Evolutionary conservation across 2,329 filamentous ascomycete species (phyloP).

Genomic region (Colletotrichum nymphaeae): DNA sequence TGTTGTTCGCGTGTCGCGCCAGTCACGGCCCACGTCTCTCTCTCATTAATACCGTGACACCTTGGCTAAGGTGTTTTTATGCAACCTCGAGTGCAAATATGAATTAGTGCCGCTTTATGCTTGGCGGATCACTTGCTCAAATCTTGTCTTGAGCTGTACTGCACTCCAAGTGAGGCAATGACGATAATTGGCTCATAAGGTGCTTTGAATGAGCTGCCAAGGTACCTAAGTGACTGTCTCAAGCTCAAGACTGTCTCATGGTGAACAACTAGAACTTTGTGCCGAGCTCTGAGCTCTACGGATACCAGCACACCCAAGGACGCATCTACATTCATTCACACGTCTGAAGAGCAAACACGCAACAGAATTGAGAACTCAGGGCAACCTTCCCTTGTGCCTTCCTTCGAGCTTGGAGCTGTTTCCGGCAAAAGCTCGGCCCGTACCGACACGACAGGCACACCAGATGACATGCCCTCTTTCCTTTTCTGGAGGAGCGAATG

Average conservation of each 20-base stretch:
- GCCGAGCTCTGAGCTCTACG: not conserved
- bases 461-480: not conserved
- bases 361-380: not conserved
- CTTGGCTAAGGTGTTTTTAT: not conserved
- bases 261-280: not conserved
- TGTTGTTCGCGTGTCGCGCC: conserved; percentile 5
- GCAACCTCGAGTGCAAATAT: not conserved
- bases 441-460: conserved; percentile 21
- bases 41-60: too few species aligned
- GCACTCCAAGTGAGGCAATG: not conserved
- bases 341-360: not conserved
- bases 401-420: not conserved
- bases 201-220: not conserved
- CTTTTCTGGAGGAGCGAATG: not conserved
- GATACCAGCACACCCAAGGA: not conserved
- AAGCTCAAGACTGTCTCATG: not conserved
- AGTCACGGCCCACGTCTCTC: too few species aligned
- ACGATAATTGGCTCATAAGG: not conserved
- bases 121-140: not conserved
- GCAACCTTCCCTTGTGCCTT: conserved; percentile 6
- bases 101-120: not conserved
- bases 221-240: not conserved
- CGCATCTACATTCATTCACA: not conserved
- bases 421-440: conserved; percentile 26
- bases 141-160: not conserved